Evolutionary conservation across 2,329 filamentous ascomycete genomes (phyloP), one percentile per base, ranked within the genome.

Genomic region (Nannizziopsis barbatae): DNA sequence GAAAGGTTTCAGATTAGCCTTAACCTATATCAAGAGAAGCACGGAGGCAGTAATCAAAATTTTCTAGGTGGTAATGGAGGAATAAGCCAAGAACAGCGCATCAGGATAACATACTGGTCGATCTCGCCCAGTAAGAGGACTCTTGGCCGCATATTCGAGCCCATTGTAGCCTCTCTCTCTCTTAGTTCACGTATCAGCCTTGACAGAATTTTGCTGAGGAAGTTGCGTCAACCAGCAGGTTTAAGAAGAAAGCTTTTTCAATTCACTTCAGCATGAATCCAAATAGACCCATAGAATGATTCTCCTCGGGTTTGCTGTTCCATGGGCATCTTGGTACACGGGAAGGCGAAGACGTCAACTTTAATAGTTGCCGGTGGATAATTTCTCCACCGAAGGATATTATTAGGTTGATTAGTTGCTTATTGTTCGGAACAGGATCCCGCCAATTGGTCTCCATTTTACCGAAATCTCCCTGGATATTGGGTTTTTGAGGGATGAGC

Each of bases 101-200:
- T 41, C 20, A n/a, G 31, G 20, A 20, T 14, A 42, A 73, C 77
- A 57, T 66, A 84, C 81, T 81, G 76, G 49, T 76, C 73, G 53
- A 86, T 78, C 33, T 70, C 59, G 42, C 82, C 81, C 12, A 86
- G 67, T 37, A 81, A 71, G 6, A 85, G 71, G 42, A 81, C 74
- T 58, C 79, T 81, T 35, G 75, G 73, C 57, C 72, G 77, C 18
- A 58, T 50, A 42, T 53, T 54, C 45, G 52, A 55, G 43, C 52
- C 49, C 52, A 56, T 56, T 12, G 38, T 47, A 4, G 43, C 9
- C 8, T 14, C 10, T 6, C 18, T 3, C 11, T 10, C 3, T 40
- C 14, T 11, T 15, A 20, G 22, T 27, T 27, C 22, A 27, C 4
- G 22, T 37, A 37, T 14, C 35, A 15, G 17, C 17, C 35, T 37